A percentile compares a stretch with the other conserved stretches of the same genome.
Evolutionary conservation across 768 basidiomycete species (phyloP).

Genomic region (Bullera alba): DNA sequence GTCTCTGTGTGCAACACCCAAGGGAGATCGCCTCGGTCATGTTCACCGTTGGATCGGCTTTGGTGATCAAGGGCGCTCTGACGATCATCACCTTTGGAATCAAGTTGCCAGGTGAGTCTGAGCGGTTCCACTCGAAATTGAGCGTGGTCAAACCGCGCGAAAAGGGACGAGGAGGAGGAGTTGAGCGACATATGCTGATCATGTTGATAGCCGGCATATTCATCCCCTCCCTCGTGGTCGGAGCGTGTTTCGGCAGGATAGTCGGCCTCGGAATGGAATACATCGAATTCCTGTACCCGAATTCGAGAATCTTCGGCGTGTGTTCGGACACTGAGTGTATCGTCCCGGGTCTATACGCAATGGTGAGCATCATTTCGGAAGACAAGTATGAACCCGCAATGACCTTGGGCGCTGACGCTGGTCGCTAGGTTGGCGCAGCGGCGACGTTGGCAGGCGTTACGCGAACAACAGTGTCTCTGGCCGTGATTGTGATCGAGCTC

Average conservation of each 20-base stretch:
- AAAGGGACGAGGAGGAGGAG: too few species aligned
- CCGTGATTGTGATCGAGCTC: constrained; percentile 93
- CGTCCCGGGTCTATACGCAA: constrained; percentile 84
- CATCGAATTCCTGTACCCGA: constrained; percentile 60
- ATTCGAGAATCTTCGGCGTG: constrained; percentile 56
- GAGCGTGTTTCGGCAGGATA: constrained; percentile 85
- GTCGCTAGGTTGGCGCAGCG: constrained; percentile 62
- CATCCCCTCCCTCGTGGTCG: constrained; percentile 86
- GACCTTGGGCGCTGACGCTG: not conserved
- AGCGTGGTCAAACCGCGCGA: too few species aligned
- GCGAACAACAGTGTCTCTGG: constrained; percentile 73
- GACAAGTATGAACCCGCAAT: not conserved
- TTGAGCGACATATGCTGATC: not conserved
- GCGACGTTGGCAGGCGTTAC: constrained; percentile 94
- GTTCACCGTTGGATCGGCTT: constrained; percentile 61
- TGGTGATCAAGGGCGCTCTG: constrained; percentile 71
- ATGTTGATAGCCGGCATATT: constrained; percentile 74
- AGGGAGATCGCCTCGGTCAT: constrained; percentile 59
- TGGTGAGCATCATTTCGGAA: constrained; percentile 53
- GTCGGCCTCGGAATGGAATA: constrained; percentile 75
- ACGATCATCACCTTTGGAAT: constrained; percentile 90
- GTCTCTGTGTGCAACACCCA: constrained; percentile 59
- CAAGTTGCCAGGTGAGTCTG: constrained; percentile 43
- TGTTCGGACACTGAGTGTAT: constrained; percentile 70
- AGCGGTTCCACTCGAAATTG: not conserved